These are phyloP conservation scores for Mucor saturninus DNA, from an alignment of 371 early-diverging fungal species.

Conservation along the genomic window DNA sequence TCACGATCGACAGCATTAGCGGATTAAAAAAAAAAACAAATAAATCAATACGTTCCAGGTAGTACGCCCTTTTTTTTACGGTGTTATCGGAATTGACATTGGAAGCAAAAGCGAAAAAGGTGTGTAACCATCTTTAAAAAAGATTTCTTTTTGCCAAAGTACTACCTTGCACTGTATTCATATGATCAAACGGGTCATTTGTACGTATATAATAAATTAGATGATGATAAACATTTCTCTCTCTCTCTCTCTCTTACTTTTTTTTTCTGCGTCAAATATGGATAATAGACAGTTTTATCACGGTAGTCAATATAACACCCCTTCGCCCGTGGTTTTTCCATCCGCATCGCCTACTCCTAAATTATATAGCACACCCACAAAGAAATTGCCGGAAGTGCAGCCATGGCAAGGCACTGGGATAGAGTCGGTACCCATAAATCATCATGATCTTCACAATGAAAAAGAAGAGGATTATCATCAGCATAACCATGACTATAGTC, in stretches of 20 bases:
- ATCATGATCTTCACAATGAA: background rate
- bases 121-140: background rate
- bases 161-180: slow-evolving; percentile 1
- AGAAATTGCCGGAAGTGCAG: slow-evolving; percentile 21
- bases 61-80: background rate
- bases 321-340: slow-evolving; percentile 30
- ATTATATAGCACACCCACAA: slow-evolving; percentile 18
- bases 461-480: background rate
- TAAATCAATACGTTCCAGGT: too few species aligned
- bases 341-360: slow-evolving; percentile 31
- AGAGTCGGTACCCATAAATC: slow-evolving; percentile 8
- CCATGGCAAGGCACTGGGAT: slow-evolving; percentile 25
- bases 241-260: background rate
- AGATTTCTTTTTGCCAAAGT: background rate
- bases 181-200: slow-evolving; percentile 8
- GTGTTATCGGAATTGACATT: background rate
- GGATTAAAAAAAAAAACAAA: too few species aligned
- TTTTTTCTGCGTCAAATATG: background rate
- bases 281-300: slow-evolving; percentile 1
- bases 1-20: too few species aligned
- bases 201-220: slow-evolving; percentile 7
- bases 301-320: background rate
- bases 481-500: background rate
- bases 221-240: background rate
- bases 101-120: background rate